Evolutionary conservation across 352 stramenopile genomes (phyloP).

Genomic region (Pythium oligandrum): DNA sequence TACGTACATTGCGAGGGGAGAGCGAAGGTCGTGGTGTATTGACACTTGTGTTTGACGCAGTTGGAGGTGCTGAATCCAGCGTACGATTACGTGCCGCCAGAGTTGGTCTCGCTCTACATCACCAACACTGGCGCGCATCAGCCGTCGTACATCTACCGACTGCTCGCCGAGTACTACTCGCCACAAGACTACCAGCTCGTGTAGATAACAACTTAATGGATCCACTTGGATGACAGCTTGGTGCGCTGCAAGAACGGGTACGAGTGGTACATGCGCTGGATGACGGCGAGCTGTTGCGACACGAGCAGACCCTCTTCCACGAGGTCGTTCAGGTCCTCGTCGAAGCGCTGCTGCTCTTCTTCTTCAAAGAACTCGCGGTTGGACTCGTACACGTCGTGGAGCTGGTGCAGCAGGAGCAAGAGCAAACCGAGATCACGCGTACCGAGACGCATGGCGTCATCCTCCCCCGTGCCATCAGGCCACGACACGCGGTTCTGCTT

Average conservation of each 20-base stretch:
- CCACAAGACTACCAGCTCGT: slow-evolving; percentile 92
- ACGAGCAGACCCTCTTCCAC: slow-evolving; percentile 72
- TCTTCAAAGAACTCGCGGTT: slow-evolving; percentile 69
- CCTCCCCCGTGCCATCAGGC: not conserved
- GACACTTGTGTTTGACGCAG: slow-evolving; percentile 17
- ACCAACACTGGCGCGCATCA: slow-evolving; percentile 98
- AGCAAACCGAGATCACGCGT: slow-evolving; percentile 69
- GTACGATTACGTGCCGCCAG: slow-evolving; percentile 97
- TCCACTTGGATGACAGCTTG: slow-evolving; percentile 41
- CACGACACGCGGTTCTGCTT: slow-evolving; percentile 52
- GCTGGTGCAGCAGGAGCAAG: slow-evolving; percentile 66
- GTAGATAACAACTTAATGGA: slow-evolving; percentile 21
- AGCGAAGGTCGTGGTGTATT: too few species aligned
- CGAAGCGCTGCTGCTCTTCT: slow-evolving; percentile 77
- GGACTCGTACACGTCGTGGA: slow-evolving; percentile 72
- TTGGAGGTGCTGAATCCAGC: slow-evolving; percentile 96
- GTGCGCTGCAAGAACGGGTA: slow-evolving; percentile 72
- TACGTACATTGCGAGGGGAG: slow-evolving; percentile 20
- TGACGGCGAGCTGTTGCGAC: slow-evolving; percentile 77
- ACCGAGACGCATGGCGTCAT: slow-evolving; percentile 36
- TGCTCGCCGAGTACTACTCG: slow-evolving; percentile 98
- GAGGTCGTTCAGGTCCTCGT: slow-evolving; percentile 79
- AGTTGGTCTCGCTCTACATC: slow-evolving; percentile 97
- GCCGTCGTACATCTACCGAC: slow-evolving; percentile 97
- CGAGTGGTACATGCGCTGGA: slow-evolving; percentile 86